Base-by-base conservation (phyloP, 129 eudicot genomes). In the Rutidosis leptorrhynchoides region DNA sequence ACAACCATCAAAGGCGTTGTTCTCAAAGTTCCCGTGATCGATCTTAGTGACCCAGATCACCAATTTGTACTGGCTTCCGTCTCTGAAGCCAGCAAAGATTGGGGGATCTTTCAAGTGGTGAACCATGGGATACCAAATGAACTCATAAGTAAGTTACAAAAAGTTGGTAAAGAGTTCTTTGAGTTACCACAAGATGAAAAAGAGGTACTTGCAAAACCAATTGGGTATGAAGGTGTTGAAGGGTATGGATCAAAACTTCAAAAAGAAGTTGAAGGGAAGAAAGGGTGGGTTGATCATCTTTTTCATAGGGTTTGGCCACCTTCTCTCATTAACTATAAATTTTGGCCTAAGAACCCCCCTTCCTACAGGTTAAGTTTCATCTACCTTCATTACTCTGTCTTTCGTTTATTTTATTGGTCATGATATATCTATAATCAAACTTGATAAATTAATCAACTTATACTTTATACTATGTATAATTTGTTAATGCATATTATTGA, bases 231-330 rank as follows among this genome's bases (percentile, higher is more conserved):
- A n/a, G 81, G 85, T 23, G 30, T 81, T 33, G 96, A 92, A 83
- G 96, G 98, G 11, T 92, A 92, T 79, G 96, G 98, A 10, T 77
- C 90, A 16, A 79, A 61, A 63, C 78, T 92, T 60, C 90, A 83
- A 30, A 91, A 87, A 45, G 88, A 83, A 33, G 49, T 74, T 15
- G 77, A 81, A 22, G 96, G 84, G 7, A 85, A 81, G 64, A 92
- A 80, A 67, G 96, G 87, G 2, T 92, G 98, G 98, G 96, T 92
- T 55, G 96, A 88, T 82, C 95, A 88, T 62, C 66, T 88, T 74
- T 93, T 93, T 60, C 87, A 93, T 56, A 80, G 55, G 59, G 78
- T 89, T 21, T 89, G 96, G 90, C 98, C 98, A 40, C 87, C 91
- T 73, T 56, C 89, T 51, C 72, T 72, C 5, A 65, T 92, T 65